These are phyloP conservation scores for Diutina siamensis DNA, from an alignment of 1,139 yeast species.

Conservation along the genomic window DNA sequence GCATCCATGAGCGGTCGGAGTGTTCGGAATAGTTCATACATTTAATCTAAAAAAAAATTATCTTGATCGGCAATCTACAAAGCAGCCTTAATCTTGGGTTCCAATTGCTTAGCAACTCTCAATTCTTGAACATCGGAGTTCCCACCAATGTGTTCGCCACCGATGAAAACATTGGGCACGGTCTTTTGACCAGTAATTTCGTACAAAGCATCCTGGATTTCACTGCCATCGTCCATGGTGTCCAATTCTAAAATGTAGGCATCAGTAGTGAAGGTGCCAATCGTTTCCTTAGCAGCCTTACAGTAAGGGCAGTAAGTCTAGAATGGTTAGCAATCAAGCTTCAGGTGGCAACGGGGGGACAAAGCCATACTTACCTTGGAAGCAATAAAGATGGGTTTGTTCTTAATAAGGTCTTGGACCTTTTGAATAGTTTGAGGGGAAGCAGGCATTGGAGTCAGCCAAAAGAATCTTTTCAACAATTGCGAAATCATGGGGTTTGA, in stretches of 20 bases:
- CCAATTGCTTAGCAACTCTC: constrained; percentile 15
- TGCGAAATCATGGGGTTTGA: constrained; percentile 6
- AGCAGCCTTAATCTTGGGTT: constrained; percentile 27
- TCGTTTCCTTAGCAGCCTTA: constrained; percentile 46
- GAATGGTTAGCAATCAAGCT: constrained; percentile 14
- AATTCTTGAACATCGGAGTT: constrained; percentile 73
- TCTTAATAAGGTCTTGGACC: constrained; percentile 53
- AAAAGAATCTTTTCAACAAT: constrained; percentile 8
- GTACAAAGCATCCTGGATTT: constrained; percentile 64
- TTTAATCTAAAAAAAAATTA: too few species aligned
- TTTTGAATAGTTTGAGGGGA: constrained; percentile 27
- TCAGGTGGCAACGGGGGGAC: not conserved
- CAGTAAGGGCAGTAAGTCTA: constrained; percentile 57
- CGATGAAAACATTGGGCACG: constrained; percentile 86
- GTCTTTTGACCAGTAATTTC: constrained; percentile 83
- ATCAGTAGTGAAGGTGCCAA: constrained; percentile 38
- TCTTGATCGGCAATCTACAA: constrained; percentile 13
- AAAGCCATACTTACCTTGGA: constrained; percentile 36
- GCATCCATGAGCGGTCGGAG: too few species aligned
- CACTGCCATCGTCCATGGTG: constrained; percentile 27
- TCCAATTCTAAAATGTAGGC: constrained; percentile 62
- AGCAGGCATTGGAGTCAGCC: constrained; percentile 9
- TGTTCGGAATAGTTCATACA: too few species aligned
- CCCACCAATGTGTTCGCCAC: constrained; percentile 90
- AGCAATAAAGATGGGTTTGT: constrained; percentile 70